Conservation (phyloP, 345 rosid genomes). For the Garcia nutans region DNA sequence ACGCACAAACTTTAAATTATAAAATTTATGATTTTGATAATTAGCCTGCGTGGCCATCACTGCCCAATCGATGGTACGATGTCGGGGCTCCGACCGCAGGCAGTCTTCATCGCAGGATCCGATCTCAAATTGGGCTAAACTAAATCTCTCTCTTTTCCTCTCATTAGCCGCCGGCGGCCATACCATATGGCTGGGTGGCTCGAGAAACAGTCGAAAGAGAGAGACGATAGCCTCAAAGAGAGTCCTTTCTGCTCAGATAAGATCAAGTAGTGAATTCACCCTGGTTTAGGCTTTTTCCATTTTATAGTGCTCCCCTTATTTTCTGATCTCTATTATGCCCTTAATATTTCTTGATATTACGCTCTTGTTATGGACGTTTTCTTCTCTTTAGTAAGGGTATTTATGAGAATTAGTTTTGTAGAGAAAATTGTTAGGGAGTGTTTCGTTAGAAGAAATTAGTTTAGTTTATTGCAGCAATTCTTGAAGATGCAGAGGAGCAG, state of each 20-base stretch:
- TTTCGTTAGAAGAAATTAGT: too few relatives aligned
- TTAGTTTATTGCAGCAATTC: constrained; percentile 11
- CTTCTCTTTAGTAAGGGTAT: not conserved
- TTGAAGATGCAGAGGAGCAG: constrained; percentile 24
- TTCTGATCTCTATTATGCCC: constrained; percentile 2
- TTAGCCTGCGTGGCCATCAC: constrained; percentile 74
- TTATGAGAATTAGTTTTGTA: not conserved
- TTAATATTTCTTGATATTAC: not conserved
- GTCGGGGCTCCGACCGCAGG: constrained; percentile 67
- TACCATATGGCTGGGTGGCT: constrained; percentile 21
- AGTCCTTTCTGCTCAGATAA: constrained; percentile 57
- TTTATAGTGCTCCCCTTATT: not conserved
- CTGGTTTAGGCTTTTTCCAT: not conserved
- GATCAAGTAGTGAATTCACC: constrained; percentile 58
- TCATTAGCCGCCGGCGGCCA: constrained; percentile 57
- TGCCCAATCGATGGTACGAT: constrained; percentile 30
- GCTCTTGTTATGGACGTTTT: not conserved
- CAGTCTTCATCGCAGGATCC: constrained; percentile 72
- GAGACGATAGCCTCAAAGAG: not conserved
- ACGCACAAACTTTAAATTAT: not conserved
- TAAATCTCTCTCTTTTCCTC: constrained; percentile 6
- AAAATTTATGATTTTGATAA: not conserved
- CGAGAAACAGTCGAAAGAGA: not conserved
- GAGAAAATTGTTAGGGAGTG: too few relatives aligned
- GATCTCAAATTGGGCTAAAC: constrained; percentile 12